Evolutionary conservation across 257 asterid species (phyloP).

Genomic region (Ophiorrhiza pumila): DNA sequence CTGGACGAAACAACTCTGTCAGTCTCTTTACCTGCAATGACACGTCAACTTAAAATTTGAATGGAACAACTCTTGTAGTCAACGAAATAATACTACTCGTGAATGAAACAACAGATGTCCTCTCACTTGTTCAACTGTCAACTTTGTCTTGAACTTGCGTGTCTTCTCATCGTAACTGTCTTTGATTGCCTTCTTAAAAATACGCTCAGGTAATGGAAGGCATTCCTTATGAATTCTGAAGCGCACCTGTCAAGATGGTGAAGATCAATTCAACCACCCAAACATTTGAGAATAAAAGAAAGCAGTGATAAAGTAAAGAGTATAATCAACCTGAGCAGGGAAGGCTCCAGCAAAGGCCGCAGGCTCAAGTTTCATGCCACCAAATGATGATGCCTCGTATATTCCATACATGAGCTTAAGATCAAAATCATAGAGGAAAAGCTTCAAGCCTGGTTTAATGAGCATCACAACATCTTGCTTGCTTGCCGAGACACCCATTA

Average conservation of each 20-base stretch:
- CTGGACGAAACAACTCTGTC: slow-evolving; percentile 46
- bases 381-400: slow-evolving; percentile 76
- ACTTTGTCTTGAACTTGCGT: slow-evolving; percentile 68
- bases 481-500: slow-evolving; percentile 75
- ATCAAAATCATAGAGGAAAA: slow-evolving; percentile 87
- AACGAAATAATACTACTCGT: not conserved
- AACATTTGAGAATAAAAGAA: slow-evolving; percentile 14
- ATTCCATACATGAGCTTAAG: slow-evolving; percentile 84
- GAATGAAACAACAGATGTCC: slow-evolving; percentile 8
- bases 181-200: slow-evolving; percentile 71
- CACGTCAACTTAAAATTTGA: not conserved
- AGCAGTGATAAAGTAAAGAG: not conserved
- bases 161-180: slow-evolving; percentile 68
- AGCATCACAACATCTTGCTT: slow-evolving; percentile 62
- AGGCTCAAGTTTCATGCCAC: slow-evolving; percentile 91
- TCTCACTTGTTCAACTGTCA: slow-evolving; percentile 68
- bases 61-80: not conserved
- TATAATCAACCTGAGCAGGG: slow-evolving; percentile 74
- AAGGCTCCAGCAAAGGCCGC: slow-evolving; percentile 79
- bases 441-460: slow-evolving; percentile 72
- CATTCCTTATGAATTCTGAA: slow-evolving; percentile 59
- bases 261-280: slow-evolving; percentile 14
- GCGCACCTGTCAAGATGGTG: slow-evolving; percentile 50
- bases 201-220: slow-evolving; percentile 70
- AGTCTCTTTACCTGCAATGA: slow-evolving; percentile 52